Percentiles rank a stretch among this genome's conserved stretches.
Evolutionary conservation across 1,284 basidiomycete genomes (phyloP).

Genomic region (Tilletiopsis washingtonensis): DNA sequence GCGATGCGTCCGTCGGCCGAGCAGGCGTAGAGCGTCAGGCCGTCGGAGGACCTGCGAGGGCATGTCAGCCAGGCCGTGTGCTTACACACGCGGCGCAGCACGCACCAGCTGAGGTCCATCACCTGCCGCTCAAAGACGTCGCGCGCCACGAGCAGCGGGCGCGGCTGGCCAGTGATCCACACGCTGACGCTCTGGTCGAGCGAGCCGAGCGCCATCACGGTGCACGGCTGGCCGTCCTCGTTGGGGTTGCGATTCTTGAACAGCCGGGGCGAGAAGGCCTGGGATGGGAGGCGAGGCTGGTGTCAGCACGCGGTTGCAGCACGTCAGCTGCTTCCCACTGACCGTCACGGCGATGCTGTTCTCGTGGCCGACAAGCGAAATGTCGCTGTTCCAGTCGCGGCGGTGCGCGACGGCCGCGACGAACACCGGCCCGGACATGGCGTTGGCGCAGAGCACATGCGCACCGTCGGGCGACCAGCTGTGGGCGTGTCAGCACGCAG

Average conservation of each 20-base stretch:
- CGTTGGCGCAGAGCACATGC: slow-evolving; percentile 91
- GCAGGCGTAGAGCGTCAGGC: slow-evolving; percentile 82
- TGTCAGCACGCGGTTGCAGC: no score
- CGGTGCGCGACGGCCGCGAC: slow-evolving; percentile 76
- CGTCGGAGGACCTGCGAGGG: slow-evolving; percentile 54
- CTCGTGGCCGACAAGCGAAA: slow-evolving; percentile 86
- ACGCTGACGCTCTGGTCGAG: slow-evolving; percentile 21
- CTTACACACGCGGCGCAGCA: not conserved
- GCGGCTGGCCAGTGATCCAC: slow-evolving; percentile 58
- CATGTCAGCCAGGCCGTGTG: not conserved
- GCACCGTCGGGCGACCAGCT: slow-evolving; percentile 99
- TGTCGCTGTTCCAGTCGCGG: slow-evolving; percentile 53
- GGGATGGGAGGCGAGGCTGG: no score
- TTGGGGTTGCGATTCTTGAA: slow-evolving; percentile 15
- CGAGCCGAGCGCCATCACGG: slow-evolving; percentile 37
- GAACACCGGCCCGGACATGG: slow-evolving; percentile 95
- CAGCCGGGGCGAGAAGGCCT: slow-evolving; percentile 40
- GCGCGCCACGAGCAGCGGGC: slow-evolving; percentile 82
- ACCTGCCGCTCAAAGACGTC: slow-evolving; percentile 91
- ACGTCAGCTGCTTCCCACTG: no score
- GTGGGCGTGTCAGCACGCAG: not conserved
- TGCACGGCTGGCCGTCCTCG: slow-evolving; percentile 18
- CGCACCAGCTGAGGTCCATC: slow-evolving; percentile 88
- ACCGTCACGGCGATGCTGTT: slow-evolving; percentile 87
- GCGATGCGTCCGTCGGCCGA: slow-evolving; percentile 92